Conservation (phyloP, 2,329 filamentous ascomycete species). For the Lecanicillium sp. region DNA sequence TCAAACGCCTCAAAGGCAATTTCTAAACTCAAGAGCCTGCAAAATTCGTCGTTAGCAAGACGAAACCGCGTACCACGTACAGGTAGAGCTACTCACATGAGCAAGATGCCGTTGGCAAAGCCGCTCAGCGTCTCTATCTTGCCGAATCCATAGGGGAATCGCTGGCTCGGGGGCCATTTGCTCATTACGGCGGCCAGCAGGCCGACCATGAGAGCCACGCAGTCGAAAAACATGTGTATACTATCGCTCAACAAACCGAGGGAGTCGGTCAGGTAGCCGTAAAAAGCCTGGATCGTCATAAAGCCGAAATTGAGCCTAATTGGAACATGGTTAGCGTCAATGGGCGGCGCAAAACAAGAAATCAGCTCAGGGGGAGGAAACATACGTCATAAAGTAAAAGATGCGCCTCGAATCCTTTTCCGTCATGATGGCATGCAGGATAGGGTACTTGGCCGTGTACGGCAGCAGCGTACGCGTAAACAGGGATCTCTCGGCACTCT, state of each 20-base stretch:
- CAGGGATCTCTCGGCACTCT: conserved; percentile 48
- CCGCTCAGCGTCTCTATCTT: conserved; percentile 96
- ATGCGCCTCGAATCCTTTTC: conserved; percentile 93
- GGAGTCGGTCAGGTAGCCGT: conserved; percentile 89
- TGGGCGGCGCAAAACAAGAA: conserved; percentile 6
- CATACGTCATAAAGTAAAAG: conserved; percentile 89
- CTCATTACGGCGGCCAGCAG: conserved; percentile 88
- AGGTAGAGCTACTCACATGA: conserved; percentile 55
- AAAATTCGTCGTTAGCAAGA: not conserved
- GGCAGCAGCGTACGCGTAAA: conserved; percentile 69
- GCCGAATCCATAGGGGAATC: conserved; percentile 91
- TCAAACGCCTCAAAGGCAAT: conserved; percentile 94
- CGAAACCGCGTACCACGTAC: not conserved
- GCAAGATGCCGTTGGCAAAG: conserved; percentile 90
- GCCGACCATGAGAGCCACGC: conserved; percentile 82
- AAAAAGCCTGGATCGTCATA: conserved; percentile 91
- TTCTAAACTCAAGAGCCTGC: conserved; percentile 82
- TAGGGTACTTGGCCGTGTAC: conserved; percentile 61
- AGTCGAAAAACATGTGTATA: conserved; percentile 99
- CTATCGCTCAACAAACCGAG: conserved; percentile 93
- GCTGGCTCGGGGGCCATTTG: conserved; percentile 86
- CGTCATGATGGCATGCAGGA: conserved; percentile 76
- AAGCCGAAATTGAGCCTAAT: conserved; percentile 83
- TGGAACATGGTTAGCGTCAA: conserved; percentile 10
- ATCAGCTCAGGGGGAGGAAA: conserved; percentile 6